A percentile compares a stretch with the other conserved stretches of the same genome.
Conservation (phyloP, 1,139 yeast species). For the Geotrichum australiense region DNA sequence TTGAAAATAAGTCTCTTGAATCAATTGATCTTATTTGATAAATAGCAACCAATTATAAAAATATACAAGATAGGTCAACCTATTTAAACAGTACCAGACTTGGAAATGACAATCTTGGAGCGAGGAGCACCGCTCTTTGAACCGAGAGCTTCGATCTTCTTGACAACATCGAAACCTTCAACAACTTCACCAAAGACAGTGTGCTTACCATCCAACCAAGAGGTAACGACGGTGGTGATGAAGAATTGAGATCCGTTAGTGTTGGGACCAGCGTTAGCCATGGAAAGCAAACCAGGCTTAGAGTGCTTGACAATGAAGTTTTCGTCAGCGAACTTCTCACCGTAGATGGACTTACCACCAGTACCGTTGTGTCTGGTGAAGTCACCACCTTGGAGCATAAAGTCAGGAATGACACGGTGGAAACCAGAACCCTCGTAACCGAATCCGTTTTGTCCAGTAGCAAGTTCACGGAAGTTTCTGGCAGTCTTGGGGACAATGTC, state of each 20-base stretch:
- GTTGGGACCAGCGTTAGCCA: conserved; percentile 99
- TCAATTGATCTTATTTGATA: no score
- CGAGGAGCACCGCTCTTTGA: conserved; percentile 77
- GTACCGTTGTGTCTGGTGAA: conserved; percentile 71
- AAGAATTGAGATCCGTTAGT: conserved; percentile 99
- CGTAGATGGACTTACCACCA: conserved; percentile 99
- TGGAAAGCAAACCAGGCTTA: conserved; percentile 91
- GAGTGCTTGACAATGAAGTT: conserved; percentile 81
- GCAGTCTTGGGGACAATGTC: conserved; percentile 97
- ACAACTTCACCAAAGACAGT: conserved; percentile 96
- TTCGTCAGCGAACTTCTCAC: conserved; percentile 92
- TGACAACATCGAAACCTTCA: conserved; percentile 86
- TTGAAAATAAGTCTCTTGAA: no score
- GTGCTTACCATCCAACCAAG: conserved; percentile 99
- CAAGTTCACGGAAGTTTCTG: conserved; percentile 94
- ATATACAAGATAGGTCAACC: no score
- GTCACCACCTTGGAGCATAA: conserved; percentile 99
- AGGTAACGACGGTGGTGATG: conserved; percentile 91
- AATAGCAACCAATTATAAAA: no score
- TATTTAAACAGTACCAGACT: no score
- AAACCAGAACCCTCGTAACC: conserved; percentile 87
- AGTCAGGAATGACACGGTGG: conserved; percentile 98
- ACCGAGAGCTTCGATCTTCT: conserved; percentile 84
- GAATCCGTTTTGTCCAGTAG: conserved; percentile 96
- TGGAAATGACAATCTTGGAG: conserved; percentile 70